Evolutionary conservation across 2,329 filamentous ascomycete genomes (phyloP).

Genomic region (Pestalotiopsis fici): DNA sequence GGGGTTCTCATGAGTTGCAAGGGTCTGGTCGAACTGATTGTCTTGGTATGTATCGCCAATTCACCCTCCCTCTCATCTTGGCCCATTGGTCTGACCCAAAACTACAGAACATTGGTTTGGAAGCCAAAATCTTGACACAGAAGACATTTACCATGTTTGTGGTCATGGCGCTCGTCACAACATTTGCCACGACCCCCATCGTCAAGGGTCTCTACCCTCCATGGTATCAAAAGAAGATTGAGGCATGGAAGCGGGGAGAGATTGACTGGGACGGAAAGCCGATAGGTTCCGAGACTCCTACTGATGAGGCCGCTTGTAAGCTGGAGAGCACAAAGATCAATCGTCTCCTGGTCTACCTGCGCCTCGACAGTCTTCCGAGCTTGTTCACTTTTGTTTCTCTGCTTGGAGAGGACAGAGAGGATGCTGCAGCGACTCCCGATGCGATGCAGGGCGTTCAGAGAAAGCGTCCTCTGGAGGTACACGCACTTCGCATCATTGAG

Average conservation of each 20-base stretch:
- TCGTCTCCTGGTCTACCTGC: slow-evolving; percentile 76
- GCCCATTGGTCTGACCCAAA: slow-evolving; percentile 13
- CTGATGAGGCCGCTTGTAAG: slow-evolving; percentile 28
- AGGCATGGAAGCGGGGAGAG: slow-evolving; percentile 58
- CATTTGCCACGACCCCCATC: slow-evolving; percentile 71
- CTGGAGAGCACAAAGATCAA: slow-evolving; percentile 47
- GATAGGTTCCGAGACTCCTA: slow-evolving; percentile 40
- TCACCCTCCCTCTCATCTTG: background rate
- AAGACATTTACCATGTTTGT: slow-evolving; percentile 80
- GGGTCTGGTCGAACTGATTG: slow-evolving; percentile 90
- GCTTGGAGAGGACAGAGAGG: slow-evolving; percentile 55
- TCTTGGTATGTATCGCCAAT: slow-evolving; percentile 64
- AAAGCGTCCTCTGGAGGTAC: slow-evolving; percentile 65
- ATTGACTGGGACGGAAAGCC: slow-evolving; percentile 82
- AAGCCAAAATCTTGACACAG: slow-evolving; percentile 70
- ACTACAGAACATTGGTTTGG: slow-evolving; percentile 65
- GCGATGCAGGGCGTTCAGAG: slow-evolving; percentile 25
- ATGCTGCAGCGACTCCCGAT: slow-evolving; percentile 16
- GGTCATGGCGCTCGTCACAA: slow-evolving; percentile 79
- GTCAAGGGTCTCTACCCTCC: slow-evolving; percentile 69
- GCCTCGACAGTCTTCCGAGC: slow-evolving; percentile 80
- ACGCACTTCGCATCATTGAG: slow-evolving; percentile 83
- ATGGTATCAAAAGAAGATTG: slow-evolving; percentile 74
- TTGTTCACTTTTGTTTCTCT: slow-evolving; percentile 82
- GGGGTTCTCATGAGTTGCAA: slow-evolving; percentile 96